Base-by-base conservation (phyloP, 2,329 filamentous ascomycete genomes). In the Purpureocillium takamizusanense region DNA sequence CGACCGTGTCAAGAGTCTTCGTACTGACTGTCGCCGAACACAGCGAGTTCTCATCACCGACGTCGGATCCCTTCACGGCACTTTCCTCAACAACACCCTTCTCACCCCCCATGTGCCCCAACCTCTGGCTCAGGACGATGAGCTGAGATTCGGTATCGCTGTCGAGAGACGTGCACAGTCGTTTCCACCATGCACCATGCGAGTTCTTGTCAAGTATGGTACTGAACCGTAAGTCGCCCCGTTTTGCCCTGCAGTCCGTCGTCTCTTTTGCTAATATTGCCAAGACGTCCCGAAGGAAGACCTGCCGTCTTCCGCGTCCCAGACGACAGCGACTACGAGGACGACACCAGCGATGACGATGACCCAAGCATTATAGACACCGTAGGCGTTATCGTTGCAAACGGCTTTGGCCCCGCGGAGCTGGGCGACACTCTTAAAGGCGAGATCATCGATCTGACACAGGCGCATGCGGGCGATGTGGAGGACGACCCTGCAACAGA, bases 21-120 rank as follows among this genome's bases (percentile, higher is more conserved):
- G 6, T 14, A 7, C 28, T 7, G 11, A 27, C 46, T 56, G 42
- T 57, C 52, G 33, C 37, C 31, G 4, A 31, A 13, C 32, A 3
- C 31, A 76, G 72, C 53, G 51, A 17, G 50, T 76, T 0, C 59
- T 54, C 31, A 51, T 77, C 29, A 58, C 52, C 21, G 74, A 78
- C 38, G 50, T 55, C 1, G 58, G 60, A 2, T 76, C 73, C 1
- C 63, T 76, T 2, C 74, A 78, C 41, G 74, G 74, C 1, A 76
- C 73, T 1, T 72, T 58, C 30, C 45, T 67, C 31, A 73, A 70
- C 39, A 47, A 56, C 2, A 35, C 36, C 7, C 45, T 41, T 15
- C 42, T 65, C 9, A 28, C 34, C 18, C 31, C 34, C 14, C 37
- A 49, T 8, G 37, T 46, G 13, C 23, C 37, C 1, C 43, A 48